Base-by-base conservation (phyloP, 2,329 filamentous ascomycete species). In the Alternaria sp. region DNA sequence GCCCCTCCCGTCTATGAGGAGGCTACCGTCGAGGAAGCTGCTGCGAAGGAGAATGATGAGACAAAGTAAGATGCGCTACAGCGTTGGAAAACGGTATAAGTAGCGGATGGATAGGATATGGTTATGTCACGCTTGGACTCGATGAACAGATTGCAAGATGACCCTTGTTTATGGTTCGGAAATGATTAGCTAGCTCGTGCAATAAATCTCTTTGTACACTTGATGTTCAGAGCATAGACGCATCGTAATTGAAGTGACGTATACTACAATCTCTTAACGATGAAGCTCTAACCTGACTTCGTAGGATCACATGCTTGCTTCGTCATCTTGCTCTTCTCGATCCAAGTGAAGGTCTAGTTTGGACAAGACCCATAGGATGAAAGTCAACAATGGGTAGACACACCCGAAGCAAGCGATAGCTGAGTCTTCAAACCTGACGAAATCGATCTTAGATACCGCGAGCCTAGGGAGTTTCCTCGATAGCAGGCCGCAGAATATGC, bases 1-100 rank as follows among this genome's bases (percentile, higher is more conserved):
- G 71, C 73, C 6, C 77, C 77, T 48, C 77, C 77, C 1, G 70
- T 76, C n/a, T 79, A 79, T 53, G 69, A 76, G 51, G 75, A 76
- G 48, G 62, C 66, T 33, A 50, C 65, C 3, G 69, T 73, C 62
- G 73, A 76, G 65, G 72, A 77, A 54, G 70, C 70, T 17, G 69
- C 67, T 13, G 55, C 45, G 29, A 58, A 58, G 55, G 33, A 40
- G 36, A 23, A n/a, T 26, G 62, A 69, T 6, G 71, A 71, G 56
- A 49, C 63, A 23, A 66, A 70, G 56, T 71, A 65, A 54, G 59
- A 7, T 37, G 13, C 26, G 21, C 23, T 39, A 23, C 5, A 37
- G 31, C 13, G 6, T 34, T 40, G 40, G 34, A 45, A 6, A 24
- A 26, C 28, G 31, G 31, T 37, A 33, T 3, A n/a, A 13, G 29